Base-by-base conservation (phyloP, 192 early-diverging fungal species). In the Phycomyces blakesleeanus region DNA sequence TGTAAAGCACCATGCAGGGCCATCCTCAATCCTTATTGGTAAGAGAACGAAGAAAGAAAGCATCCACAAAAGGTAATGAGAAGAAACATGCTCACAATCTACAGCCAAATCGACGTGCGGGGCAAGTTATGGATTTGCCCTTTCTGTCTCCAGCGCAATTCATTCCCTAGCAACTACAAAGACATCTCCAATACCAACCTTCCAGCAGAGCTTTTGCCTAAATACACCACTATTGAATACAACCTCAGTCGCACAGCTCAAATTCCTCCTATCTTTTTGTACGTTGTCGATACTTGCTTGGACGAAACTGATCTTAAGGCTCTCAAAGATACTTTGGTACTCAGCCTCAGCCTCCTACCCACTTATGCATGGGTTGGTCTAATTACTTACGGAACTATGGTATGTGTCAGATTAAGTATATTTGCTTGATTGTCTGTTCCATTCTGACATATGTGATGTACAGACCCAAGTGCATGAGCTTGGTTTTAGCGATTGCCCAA, bases 1-100 rank as follows among this genome's bases (percentile, higher is more conserved):
- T 99, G 97, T 81, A 95, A 93, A 72, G 84, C 91, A 58, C 90
- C 93, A 10, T 99, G 97, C 72, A 82, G 93, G 25, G 97, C 93
- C 24, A 90, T 99, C 63, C 83, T 99, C 47, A 99, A 98, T 71
- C 97, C 97, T 56, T 96, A 94, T 80, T 98, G 97, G 92, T 94
- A 79, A 67, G 78, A 22, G 21, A 38, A 10, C 29, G 11, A 55
- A 1, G 14, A 10, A 8, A 40, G 26, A 12, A 55, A 11, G 2
- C 7, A 7, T 34, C 29, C 4, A 50, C 50, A 50, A 52, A 50
- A 18, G 7, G 10, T 41, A 39, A 24, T 38, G 25, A 38, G 50
- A 16, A 51, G 27, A 1, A 14, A 24, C 25, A 18, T 22, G 8
- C 20, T 12, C 55, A 55, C 18, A 50, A 27, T 7, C 29, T 37